Base-by-base conservation (phyloP, 2,329 filamentous ascomycete genomes). In the Cladosporium sp. region DNA sequence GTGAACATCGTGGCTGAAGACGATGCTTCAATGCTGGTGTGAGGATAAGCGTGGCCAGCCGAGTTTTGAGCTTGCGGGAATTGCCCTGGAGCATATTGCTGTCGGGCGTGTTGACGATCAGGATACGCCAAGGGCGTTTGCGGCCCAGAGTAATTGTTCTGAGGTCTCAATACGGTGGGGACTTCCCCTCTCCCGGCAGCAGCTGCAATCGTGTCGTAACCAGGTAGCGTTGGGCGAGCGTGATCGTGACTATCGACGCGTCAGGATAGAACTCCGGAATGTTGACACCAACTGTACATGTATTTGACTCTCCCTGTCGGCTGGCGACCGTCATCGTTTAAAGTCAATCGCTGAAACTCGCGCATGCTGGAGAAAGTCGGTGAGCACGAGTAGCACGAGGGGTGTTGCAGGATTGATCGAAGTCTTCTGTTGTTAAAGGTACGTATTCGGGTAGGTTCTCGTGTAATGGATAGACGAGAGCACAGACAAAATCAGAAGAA, bases 401-500 rank as follows among this genome's bases (percentile, higher is more conserved):
- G 32, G 5, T 22, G 22, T 42, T 39, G n/a, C 1, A 52, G 39
- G 22, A 32, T 55, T 28, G 40, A 47, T 55, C 28, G 19, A 32
- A 50, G n/a, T 37, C 5, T 28, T 17, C 22, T 45, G 4, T 44
- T 32, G 37, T 44, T 19, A 24, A 42, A 22, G 44, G 44, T 13
- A 56, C 53, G 44, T 56, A 45, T 24, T 20, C 10, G 34, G n/a
- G 3, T 12, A 9, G 25, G 45, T 57, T 13, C 25, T 40, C 20
- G 44, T 50, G 39, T 24, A 35, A 54, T 45, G 40, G 24, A n/a
- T 32, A 15, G 32, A 47, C 32, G 20, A 55, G 24, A 25, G 40
- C 52, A 55, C 52, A 55, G 52, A 55, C 40, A 55, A 55, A 25
- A 13, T 28, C 13, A 39, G 25, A 32, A 5, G 22, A 35, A 49